phyloP scores from a whole-genome alignment of 257 asterid genomes.

The Solanum etuberosum region DNA sequence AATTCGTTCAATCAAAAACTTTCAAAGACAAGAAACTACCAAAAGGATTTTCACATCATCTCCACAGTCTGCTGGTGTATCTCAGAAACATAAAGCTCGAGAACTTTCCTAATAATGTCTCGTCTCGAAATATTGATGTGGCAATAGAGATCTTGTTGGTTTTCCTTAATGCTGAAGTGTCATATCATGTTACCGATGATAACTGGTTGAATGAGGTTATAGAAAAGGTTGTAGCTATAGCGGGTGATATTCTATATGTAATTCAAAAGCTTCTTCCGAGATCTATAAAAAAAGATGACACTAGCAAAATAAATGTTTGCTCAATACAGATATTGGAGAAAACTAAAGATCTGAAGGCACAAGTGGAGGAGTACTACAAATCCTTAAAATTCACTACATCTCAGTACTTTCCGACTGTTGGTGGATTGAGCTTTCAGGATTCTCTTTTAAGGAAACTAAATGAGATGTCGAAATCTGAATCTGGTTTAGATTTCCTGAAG shows the following conservation, averaged over 20 bases:
- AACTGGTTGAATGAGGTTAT: not conserved
- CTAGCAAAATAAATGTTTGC: not conserved
- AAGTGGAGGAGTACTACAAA: not conserved
- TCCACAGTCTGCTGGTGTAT: not conserved
- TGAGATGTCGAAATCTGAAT: not conserved
- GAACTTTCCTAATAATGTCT: not conserved
- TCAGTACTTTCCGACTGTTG: not conserved
- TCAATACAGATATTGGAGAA: not conserved
- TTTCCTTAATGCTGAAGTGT: not conserved
- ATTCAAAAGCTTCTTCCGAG: not conserved
- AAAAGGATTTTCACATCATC: not conserved
- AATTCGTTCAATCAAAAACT: not conserved
- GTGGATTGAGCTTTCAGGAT: not conserved
- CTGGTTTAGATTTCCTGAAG: not conserved
- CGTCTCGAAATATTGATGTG: not conserved
- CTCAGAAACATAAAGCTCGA: not conserved
- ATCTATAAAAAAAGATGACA: not conserved
- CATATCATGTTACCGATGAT: not conserved
- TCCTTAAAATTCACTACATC: not conserved
- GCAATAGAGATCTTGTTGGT: not conserved
- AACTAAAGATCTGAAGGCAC: not conserved
- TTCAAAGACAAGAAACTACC: not conserved
- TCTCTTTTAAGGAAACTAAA: not conserved
- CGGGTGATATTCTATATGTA: not conserved
- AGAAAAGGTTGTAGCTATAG: not conserved